These are phyloP conservation scores for Rehmannia glutinosa DNA, from an alignment of 257 asterid genomes.

Conservation along the genomic window DNA sequence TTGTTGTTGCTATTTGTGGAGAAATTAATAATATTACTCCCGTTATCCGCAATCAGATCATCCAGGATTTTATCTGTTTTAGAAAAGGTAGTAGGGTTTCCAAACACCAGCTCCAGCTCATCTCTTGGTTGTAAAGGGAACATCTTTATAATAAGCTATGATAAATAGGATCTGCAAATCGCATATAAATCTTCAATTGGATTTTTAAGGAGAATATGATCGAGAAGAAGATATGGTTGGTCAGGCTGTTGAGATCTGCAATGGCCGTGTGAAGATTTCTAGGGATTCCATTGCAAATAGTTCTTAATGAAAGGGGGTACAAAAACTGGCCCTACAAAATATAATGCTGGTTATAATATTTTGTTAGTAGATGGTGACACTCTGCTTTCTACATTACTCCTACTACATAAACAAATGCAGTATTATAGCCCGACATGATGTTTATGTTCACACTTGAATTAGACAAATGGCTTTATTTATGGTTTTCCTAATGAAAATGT, in stretches of 20 bases:
- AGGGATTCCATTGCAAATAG: neutral
- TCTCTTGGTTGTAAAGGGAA: conserved; percentile 24
- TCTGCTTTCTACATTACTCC: neutral
- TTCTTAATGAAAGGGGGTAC: neutral
- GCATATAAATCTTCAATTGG: neutral
- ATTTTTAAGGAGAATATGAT: neutral
- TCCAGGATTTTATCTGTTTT: neutral
- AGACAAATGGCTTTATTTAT: neutral
- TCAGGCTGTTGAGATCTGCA: conserved; percentile 16
- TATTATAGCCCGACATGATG: neutral
- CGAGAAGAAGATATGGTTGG: conserved; percentile 11
- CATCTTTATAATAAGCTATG: conserved; percentile 3
- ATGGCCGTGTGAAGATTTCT: neutral
- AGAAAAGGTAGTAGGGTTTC: conserved; percentile 2
- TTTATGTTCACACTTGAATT: neutral
- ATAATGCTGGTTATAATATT: neutral
- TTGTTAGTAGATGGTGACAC: neutral
- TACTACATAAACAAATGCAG: neutral
- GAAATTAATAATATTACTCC: conserved; percentile 3
- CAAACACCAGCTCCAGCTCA: conserved; percentile 26
- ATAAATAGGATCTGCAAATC: conserved; percentile 11
- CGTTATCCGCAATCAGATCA: neutral
- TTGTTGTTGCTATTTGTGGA: neutral
- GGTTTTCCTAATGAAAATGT: neutral
- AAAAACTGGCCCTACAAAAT: neutral